Percentiles rank a stretch among this genome's conserved stretches.
Evolutionary conservation across 176 grass and related monocot genomes (phyloP).

Genomic region (Eragrostis nindensis): DNA sequence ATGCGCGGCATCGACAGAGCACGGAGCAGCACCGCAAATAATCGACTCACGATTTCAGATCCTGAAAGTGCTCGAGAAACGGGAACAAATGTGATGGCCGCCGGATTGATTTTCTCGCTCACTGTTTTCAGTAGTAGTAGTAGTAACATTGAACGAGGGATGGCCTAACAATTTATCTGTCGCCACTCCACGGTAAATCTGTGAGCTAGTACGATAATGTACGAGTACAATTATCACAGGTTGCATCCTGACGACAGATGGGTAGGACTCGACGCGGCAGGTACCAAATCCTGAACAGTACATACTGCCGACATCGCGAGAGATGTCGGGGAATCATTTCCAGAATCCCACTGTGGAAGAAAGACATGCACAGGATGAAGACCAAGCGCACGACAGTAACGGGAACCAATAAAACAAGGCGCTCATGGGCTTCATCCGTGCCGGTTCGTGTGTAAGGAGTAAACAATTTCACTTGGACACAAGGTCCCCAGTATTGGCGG

Average conservation of each 20-base stretch:
- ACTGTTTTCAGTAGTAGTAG: too few relatives aligned
- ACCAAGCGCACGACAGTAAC: not conserved
- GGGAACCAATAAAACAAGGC: not conserved
- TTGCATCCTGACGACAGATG: not conserved
- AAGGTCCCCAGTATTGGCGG: too few relatives aligned
- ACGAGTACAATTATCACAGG: not conserved
- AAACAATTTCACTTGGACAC: not conserved
- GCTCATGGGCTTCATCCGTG: not conserved
- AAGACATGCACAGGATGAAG: not conserved
- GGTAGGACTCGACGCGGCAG: not conserved
- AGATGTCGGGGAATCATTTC: slow-evolving; percentile 23
- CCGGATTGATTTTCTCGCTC: too few relatives aligned
- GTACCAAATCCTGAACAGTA: not conserved
- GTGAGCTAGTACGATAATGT: not conserved
- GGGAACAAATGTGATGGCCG: not conserved
- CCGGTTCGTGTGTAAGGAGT: too few relatives aligned
- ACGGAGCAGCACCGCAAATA: too few relatives aligned
- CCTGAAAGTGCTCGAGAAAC: too few relatives aligned
- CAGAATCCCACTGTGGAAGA: not conserved
- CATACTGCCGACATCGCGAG: slow-evolving; percentile 18
- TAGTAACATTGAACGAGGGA: too few relatives aligned
- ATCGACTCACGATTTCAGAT: too few relatives aligned
- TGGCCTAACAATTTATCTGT: too few relatives aligned
- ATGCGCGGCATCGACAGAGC: too few relatives aligned
- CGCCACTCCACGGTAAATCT: too few relatives aligned